A percentile compares a stretch with the other conserved stretches of the same genome.
phyloP scores from a whole-genome alignment of 2,329 filamentous ascomycete genomes.

The Magnaporthiopsis incrustans region DNA sequence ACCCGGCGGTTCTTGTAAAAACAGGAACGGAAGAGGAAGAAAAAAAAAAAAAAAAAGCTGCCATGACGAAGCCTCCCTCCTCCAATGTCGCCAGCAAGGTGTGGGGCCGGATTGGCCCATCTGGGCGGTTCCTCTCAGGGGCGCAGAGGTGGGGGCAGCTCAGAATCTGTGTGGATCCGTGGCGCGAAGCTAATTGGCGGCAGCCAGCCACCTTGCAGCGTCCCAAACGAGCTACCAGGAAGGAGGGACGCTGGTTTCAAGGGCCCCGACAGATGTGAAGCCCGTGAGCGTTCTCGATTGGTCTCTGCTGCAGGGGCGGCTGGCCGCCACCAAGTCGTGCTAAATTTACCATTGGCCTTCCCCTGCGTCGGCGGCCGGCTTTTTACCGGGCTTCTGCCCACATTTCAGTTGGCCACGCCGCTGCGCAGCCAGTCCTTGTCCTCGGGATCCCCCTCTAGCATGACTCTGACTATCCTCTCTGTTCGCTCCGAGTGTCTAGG shows the following conservation, averaged over 20 bases:
- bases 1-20: not conserved
- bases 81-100: not conserved
- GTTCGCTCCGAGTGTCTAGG: not conserved
- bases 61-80: not conserved
- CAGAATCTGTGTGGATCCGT: not conserved
- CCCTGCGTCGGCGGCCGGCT: not conserved
- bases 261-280: not conserved
- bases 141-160: not conserved
- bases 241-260: not conserved
- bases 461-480: not conserved
- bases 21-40: not conserved
- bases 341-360: not conserved
- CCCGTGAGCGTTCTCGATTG: not conserved
- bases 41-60: not conserved
- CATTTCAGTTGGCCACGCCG: not conserved
- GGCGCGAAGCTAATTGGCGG: not conserved
- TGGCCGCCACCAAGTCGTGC: not conserved
- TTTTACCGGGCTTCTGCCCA: too few species aligned
- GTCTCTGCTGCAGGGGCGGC: not conserved
- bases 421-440: too few species aligned
- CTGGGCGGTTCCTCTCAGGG: not conserved
- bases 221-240: not conserved
- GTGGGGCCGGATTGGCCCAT: not conserved
- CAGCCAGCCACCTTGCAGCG: not conserved
- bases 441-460: not conserved